A percentile compares a stretch with the other conserved stretches of the same genome.
Conservation (phyloP, 176 grass and related monocot species). For the Eragrostis nindensis region DNA sequence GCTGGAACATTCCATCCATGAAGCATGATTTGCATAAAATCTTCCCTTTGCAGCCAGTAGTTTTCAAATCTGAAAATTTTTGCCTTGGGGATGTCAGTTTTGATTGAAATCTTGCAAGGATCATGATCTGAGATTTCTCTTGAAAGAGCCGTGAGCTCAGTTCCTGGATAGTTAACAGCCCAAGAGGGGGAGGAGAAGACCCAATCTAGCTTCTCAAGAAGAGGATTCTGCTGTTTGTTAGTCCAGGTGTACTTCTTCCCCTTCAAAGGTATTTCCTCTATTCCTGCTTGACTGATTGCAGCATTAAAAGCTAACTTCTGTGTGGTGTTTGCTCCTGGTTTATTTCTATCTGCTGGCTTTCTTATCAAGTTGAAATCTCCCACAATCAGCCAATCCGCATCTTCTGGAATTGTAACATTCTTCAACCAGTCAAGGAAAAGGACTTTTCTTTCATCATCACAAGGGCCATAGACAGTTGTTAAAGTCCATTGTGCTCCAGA, state of each 20-base stretch:
- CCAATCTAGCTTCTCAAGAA: too few species aligned
- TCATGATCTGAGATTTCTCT: background rate
- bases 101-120: background rate
- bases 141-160: background rate
- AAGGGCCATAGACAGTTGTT: background rate
- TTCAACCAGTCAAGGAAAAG: background rate
- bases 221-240: too few species aligned
- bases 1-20: too few species aligned
- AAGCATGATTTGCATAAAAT: background rate
- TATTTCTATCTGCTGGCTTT: background rate
- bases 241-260: background rate
- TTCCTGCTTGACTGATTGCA: fast-evolving
- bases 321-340: background rate
- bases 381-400: background rate
- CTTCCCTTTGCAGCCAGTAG: fast-evolving
- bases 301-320: background rate
- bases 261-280: background rate
- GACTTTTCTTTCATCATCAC: background rate
- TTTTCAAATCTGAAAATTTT: background rate
- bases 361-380: background rate
- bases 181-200: background rate
- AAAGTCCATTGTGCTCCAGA: background rate
- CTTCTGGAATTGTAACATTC: background rate
- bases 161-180: fast-evolving
- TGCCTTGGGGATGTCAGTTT: background rate